Percentiles rank a stretch among this genome's conserved stretches.
Evolutionary conservation across 108 stramenopile species (phyloP).

Genomic region (Nitzschia sp.): DNA sequence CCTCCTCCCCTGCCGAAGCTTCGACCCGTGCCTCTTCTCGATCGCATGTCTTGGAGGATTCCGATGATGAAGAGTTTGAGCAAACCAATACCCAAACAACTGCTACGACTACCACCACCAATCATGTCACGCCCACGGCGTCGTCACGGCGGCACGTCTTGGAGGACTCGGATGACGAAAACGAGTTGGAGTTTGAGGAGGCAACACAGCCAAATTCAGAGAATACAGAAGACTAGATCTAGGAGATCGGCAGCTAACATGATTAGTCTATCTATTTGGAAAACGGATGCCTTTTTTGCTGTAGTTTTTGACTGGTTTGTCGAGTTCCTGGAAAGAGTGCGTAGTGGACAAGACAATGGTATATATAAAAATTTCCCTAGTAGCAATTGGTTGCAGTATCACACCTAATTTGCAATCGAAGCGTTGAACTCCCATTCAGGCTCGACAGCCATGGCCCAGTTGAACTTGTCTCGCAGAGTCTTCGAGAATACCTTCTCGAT

Average conservation of each 20-base stretch:
- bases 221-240: not conserved
- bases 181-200: slow-evolving; percentile 1
- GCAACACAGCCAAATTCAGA: not conserved
- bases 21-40: not conserved
- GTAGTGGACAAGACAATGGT: too few relatives aligned
- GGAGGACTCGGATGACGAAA: slow-evolving; percentile 17
- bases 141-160: not conserved
- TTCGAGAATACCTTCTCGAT: slow-evolving; percentile 96
- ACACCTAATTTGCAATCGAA: slow-evolving; percentile 48
- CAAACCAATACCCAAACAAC: slow-evolving; percentile 13
- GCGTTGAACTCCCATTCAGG: slow-evolving; percentile 94
- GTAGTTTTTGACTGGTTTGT: too few relatives aligned
- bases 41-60: slow-evolving; percentile 23
- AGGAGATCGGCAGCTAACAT: too few relatives aligned
- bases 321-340: too few relatives aligned
- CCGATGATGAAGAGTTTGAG: slow-evolving; percentile 38
- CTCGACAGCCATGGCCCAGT: slow-evolving; percentile 98
- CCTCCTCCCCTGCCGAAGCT: not conserved
- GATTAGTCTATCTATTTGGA: too few relatives aligned
- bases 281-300: too few relatives aligned
- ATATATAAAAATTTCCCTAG: too few relatives aligned
- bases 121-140: not conserved
- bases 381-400: too few relatives aligned
- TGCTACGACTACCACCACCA: not conserved
- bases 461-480: slow-evolving; percentile 97